These are phyloP conservation scores for Penicillium paradoxum DNA, from an alignment of 495 filamentous ascomycete genomes.

Conservation along the genomic window DNA sequence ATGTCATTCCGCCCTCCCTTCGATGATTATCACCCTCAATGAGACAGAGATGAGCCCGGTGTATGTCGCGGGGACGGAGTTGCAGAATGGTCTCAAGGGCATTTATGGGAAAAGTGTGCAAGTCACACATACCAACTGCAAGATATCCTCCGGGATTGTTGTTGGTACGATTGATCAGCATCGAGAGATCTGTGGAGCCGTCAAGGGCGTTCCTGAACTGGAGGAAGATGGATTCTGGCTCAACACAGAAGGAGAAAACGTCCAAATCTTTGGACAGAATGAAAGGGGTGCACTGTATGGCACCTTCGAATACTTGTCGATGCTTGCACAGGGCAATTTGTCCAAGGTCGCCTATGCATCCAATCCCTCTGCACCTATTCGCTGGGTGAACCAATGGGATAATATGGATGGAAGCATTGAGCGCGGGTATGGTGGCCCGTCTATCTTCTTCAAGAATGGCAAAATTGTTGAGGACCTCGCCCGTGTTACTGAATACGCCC, in stretches of 20 bases:
- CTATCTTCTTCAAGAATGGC: constrained; percentile 63
- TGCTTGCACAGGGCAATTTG: constrained; percentile 58
- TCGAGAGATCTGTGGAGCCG: constrained; percentile 30
- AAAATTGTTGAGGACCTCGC: constrained; percentile 51
- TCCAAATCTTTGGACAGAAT: constrained; percentile 62
- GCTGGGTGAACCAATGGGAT: constrained; percentile 74
- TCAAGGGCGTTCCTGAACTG: constrained; percentile 37
- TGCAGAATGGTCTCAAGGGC: constrained; percentile 51
- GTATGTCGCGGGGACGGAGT: constrained; percentile 52
- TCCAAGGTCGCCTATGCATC: constrained; percentile 47
- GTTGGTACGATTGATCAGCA: constrained; percentile 56
- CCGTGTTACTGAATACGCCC: constrained; percentile 58
- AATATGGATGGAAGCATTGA: constrained; percentile 68
- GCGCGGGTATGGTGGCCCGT: constrained; percentile 62
- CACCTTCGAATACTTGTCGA: constrained; percentile 62
- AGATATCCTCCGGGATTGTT: constrained; percentile 37
- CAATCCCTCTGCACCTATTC: constrained; percentile 57
- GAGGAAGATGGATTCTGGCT: constrained; percentile 63
- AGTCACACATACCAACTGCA: constrained; percentile 25
- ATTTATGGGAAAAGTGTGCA: constrained; percentile 46
- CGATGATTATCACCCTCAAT: constrained; percentile 53
- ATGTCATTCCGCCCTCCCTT: constrained; percentile 36
- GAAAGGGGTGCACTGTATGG: constrained; percentile 66
- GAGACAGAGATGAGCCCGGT: constrained; percentile 49
- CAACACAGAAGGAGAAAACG: constrained; percentile 33